Conservation (phyloP, 1,284 basidiomycete species). For the Tetrapyrgos nigripes region DNA sequence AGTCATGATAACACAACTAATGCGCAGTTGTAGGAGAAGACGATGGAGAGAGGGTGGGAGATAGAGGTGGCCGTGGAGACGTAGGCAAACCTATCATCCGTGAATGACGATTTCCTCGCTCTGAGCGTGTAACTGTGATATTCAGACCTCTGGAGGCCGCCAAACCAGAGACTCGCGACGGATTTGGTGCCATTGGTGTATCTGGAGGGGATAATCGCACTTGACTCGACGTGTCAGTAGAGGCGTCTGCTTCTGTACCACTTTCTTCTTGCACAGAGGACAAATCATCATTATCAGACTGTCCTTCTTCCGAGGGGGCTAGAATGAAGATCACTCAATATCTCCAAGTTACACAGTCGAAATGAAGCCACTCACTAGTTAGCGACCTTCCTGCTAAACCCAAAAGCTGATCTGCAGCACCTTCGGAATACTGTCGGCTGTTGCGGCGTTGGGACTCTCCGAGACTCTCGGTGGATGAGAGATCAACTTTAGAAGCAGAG, state of each 20-base stretch:
- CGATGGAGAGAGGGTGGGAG: constrained; percentile 31
- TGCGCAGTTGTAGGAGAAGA: constrained; percentile 13
- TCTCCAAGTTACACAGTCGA: background rate
- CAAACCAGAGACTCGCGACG: constrained; percentile 60
- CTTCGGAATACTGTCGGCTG: constrained; percentile 80
- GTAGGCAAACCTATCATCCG: constrained; percentile 66
- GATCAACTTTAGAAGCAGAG: constrained; percentile 30
- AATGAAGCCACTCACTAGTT: constrained; percentile 53
- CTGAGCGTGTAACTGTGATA: constrained; percentile 53
- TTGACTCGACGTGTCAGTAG: constrained; percentile 51
- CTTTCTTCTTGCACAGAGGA: constrained; percentile 70
- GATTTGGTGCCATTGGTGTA: constrained; percentile 40
- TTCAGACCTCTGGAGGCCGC: constrained; percentile 77
- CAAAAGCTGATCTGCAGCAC: constrained; percentile 78
- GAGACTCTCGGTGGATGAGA: constrained; percentile 28
- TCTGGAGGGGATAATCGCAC: constrained; percentile 39
- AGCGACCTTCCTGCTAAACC: constrained; percentile 74
- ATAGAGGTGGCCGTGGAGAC: constrained; percentile 60
- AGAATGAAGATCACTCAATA: constrained; percentile 20
- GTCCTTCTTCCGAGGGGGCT: constrained; percentile 63
- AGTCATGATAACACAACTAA: constrained; percentile 3
- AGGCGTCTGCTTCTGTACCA: constrained; percentile 67
- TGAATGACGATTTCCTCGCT: constrained; percentile 65
- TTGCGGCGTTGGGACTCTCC: constrained; percentile 55
- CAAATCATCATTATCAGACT: constrained; percentile 71